Evolutionary conservation across 2,329 filamentous ascomycete species (phyloP).

Genomic region (Periconia digitata): DNA sequence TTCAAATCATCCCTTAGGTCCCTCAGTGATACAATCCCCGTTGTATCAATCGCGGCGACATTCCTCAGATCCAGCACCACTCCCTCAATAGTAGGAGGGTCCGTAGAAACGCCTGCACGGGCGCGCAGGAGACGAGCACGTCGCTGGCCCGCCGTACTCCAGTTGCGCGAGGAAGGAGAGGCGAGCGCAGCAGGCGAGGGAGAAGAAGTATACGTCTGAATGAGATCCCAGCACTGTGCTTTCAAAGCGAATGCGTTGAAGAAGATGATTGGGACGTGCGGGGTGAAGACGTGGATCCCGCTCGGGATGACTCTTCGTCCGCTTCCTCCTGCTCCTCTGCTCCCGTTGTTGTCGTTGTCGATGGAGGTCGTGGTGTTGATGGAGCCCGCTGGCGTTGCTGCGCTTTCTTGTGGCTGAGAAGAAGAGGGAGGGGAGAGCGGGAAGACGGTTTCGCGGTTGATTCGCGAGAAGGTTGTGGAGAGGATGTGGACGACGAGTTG

Average conservation of each 20-base stretch:
- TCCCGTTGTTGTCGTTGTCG: too few relatives aligned
- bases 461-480: constrained; percentile 57
- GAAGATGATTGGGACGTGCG: constrained; percentile 62
- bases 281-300: constrained; percentile 59
- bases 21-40: constrained; percentile 53
- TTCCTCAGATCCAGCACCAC: constrained; percentile 57
- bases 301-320: too few relatives aligned
- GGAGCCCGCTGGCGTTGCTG: not conserved
- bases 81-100: constrained; percentile 47
- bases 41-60: constrained; percentile 58
- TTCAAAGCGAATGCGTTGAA: constrained; percentile 61
- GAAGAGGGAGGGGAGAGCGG: constrained; percentile 8
- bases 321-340: too few relatives aligned
- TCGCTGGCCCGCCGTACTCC: constrained; percentile 57
- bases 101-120: constrained; percentile 35
- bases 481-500: constrained; percentile 56
- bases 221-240: constrained; percentile 51
- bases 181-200: constrained; percentile 27
- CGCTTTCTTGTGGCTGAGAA: not conserved
- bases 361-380: constrained; percentile 1
- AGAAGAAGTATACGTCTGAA: constrained; percentile 49
- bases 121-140: constrained; percentile 51
- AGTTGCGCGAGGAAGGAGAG: constrained; percentile 48
- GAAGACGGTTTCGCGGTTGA: constrained; percentile 22
- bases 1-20: constrained; percentile 53